Conservation (phyloP, 2,329 filamentous ascomycete genomes). For the Laburnicola sp. region DNA sequence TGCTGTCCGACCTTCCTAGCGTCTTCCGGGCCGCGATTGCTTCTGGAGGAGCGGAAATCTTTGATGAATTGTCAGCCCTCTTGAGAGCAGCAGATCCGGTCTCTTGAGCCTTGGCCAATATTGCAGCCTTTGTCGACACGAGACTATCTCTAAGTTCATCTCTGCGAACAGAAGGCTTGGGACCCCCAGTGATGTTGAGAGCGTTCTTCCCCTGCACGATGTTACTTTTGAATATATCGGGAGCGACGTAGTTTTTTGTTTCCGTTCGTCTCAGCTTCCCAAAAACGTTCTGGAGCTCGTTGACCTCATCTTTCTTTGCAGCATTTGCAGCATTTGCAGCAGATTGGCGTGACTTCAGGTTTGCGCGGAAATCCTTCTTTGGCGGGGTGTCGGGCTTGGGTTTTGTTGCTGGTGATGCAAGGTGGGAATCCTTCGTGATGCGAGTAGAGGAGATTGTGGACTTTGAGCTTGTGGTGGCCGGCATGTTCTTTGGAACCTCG, state of each 20-base stretch:
- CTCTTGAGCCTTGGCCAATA: slow-evolving; percentile 52
- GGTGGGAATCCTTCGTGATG: slow-evolving; percentile 24
- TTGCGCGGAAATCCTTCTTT: slow-evolving; percentile 78
- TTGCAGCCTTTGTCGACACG: slow-evolving; percentile 62
- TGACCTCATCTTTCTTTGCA: slow-evolving; percentile 44
- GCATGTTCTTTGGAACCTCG: slow-evolving; percentile 4
- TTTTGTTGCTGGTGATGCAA: slow-evolving; percentile 50
- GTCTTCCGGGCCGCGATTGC: slow-evolving; percentile 48
- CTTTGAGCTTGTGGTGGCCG: slow-evolving; percentile 4
- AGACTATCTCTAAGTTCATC: slow-evolving; percentile 89
- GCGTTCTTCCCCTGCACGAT: slow-evolving; percentile 84
- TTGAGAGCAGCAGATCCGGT: slow-evolving; percentile 44
- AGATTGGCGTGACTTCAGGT: slow-evolving; percentile 67
- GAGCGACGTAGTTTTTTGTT: slow-evolving; percentile 87
- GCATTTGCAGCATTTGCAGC: slow-evolving; percentile 37
- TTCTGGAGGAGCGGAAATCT: slow-evolving; percentile 41
- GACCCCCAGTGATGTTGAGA: slow-evolving; percentile 76
- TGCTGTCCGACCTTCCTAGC: slow-evolving; percentile 45
- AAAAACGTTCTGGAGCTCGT: slow-evolving; percentile 85
- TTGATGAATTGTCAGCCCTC: slow-evolving; percentile 31
- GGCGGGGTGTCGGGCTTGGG: slow-evolving; percentile 65
- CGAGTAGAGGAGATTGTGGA: slow-evolving; percentile 16
- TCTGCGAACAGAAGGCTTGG: slow-evolving; percentile 74
- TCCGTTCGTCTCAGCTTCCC: slow-evolving; percentile 81
- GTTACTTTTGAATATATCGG: slow-evolving; percentile 85